phyloP scores from a whole-genome alignment of 164 flowering plant genomes.

The Warburgia ugandensis region DNA sequence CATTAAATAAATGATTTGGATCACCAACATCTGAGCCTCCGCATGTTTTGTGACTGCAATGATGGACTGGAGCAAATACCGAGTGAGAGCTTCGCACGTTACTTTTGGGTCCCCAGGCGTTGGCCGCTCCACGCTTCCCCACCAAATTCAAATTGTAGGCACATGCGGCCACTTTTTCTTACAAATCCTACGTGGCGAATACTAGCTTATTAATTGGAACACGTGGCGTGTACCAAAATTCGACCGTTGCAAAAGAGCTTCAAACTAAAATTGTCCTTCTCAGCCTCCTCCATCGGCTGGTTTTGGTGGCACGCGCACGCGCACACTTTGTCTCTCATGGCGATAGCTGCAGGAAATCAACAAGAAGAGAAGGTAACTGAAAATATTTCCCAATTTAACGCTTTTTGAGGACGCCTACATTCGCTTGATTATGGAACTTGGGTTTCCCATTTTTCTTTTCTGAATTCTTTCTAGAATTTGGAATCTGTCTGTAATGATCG shows the following conservation, averaged over 20 bases:
- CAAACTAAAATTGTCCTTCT: background rate
- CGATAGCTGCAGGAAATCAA: conserved; percentile 45
- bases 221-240: conserved; percentile 1
- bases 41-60: no score
- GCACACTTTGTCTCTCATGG: conserved; percentile 28
- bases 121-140: no score
- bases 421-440: background rate
- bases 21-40: no score
- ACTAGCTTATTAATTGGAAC: background rate
- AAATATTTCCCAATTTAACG: background rate
- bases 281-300: background rate
- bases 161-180: no score
- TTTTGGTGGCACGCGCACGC: background rate
- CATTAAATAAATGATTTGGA: no score
- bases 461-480: background rate
- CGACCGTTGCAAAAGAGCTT: conserved; percentile 8
- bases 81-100: no score
- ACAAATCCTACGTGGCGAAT: background rate
- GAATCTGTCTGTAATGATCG: background rate
- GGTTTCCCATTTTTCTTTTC: background rate
- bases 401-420: background rate
- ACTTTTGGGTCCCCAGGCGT: no score
- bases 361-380: conserved; percentile 44
- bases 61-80: no score
- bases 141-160: no score